Percentiles rank a stretch among this genome's conserved stretches.
Evolutionary conservation across 352 stramenopile genomes (phyloP).

Genomic region (Phytopythium ostracodes): DNA sequence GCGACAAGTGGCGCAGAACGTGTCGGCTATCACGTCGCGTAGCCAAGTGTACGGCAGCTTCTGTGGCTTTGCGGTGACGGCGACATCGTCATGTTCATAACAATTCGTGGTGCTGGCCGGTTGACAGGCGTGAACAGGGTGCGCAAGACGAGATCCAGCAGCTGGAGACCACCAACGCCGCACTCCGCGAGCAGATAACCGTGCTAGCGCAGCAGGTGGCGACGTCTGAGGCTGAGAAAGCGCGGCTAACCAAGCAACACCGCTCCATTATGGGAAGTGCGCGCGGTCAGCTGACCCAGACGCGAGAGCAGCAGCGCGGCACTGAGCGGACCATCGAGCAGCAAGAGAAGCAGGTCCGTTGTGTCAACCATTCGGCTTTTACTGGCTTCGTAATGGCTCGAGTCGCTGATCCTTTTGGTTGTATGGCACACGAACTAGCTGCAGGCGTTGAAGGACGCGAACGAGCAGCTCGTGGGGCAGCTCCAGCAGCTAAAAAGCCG

Average conservation of each 20-base stretch:
- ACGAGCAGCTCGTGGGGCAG: not conserved
- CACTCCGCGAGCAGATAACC: constrained; percentile 21
- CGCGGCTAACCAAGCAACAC: constrained; percentile 26
- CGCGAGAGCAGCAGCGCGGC: constrained; percentile 9
- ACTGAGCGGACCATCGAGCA: not conserved
- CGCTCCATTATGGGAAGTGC: constrained; percentile 29
- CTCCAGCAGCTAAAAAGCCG: constrained; percentile 1
- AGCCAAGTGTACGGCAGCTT: constrained; percentile 27
- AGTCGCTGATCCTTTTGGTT: not conserved
- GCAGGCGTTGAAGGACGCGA: not conserved
- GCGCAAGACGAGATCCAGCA: constrained; percentile 28
- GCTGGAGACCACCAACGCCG: constrained; percentile 23
- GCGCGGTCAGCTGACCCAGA: constrained; percentile 16
- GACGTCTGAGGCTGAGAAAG: constrained; percentile 22
- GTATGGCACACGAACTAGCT: not conserved
- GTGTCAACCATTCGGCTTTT: not conserved
- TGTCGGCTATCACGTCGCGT: constrained; percentile 20
- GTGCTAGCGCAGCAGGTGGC: constrained; percentile 29
- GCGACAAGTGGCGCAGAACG: constrained; percentile 14
- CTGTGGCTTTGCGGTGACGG: not conserved
- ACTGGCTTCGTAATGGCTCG: too few relatives aligned
- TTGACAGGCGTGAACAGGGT: constrained; percentile 26
- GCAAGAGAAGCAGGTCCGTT: not conserved
- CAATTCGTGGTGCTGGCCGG: constrained; percentile 2
- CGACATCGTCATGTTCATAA: not conserved